Percentiles rank a stretch among this genome's conserved stretches.
These are phyloP conservation scores for Phytophthora ohioensis DNA, from an alignment of 352 stramenopile species.

Conservation along the genomic window DNA sequence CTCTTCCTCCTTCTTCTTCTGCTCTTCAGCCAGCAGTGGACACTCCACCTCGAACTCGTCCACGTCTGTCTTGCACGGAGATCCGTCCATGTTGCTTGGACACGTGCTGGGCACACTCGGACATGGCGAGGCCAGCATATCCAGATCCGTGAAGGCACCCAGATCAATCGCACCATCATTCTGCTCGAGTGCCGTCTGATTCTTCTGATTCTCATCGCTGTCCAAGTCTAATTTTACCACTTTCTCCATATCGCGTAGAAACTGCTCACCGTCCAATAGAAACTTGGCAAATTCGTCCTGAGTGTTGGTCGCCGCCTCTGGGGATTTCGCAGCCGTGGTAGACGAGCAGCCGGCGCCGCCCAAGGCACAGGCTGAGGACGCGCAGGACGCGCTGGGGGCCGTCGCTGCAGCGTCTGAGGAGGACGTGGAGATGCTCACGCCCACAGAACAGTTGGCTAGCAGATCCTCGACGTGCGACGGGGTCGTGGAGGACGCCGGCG, in stretches of 20 bases:
- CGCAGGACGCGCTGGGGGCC: constrained; percentile 15
- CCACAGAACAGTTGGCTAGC: constrained; percentile 42
- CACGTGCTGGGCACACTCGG: constrained; percentile 49
- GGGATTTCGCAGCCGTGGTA: constrained; percentile 20
- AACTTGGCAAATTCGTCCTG: constrained; percentile 56
- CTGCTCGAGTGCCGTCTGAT: constrained; percentile 32
- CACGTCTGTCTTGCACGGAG: constrained; percentile 38
- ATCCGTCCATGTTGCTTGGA: constrained; percentile 36
- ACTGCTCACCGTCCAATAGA: constrained; percentile 65
- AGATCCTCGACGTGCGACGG: constrained; percentile 41
- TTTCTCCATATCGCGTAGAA: constrained; percentile 64
- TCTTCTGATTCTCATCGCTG: constrained; percentile 16
- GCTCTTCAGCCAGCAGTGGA: constrained; percentile 28
- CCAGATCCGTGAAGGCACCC: constrained; percentile 55
- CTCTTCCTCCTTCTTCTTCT: constrained; percentile 22
- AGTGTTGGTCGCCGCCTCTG: constrained; percentile 22
- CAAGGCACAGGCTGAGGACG: constrained; percentile 15
- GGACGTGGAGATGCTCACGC: constrained; percentile 36
- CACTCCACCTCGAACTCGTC: constrained; percentile 49
- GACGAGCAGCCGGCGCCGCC: constrained; percentile 29
- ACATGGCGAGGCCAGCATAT: constrained; percentile 62
- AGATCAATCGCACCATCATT: constrained; percentile 45
- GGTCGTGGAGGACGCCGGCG: constrained; percentile 13
- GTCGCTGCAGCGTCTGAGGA: background rate
- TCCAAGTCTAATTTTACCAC: constrained; percentile 53